Conservation (phyloP, 305 asterid species). For the Lippia alba region DNA sequence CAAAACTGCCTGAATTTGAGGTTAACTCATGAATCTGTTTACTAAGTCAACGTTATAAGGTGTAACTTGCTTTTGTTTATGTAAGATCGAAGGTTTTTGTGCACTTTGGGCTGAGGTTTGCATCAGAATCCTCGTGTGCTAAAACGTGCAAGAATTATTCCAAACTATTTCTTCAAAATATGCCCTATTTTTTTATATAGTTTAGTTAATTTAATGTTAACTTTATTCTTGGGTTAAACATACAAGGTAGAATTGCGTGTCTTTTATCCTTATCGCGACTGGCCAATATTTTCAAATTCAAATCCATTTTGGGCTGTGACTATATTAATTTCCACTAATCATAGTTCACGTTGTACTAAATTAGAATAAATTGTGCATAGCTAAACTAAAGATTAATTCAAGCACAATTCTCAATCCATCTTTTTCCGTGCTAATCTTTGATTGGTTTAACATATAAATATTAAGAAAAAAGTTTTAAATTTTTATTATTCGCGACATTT, state of each 20-base stretch:
- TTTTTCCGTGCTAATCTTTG: too few species aligned
- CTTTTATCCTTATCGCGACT: conserved; percentile 28
- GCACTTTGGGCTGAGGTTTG: conserved; percentile 27
- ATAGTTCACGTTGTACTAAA: not conserved
- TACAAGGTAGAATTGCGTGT: conserved; percentile 32
- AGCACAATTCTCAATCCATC: not conserved
- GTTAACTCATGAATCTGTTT: conserved; percentile 20
- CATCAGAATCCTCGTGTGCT: conserved; percentile 30
- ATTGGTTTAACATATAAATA: too few species aligned
- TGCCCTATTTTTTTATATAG: conserved; percentile 18
- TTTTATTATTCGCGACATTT: too few species aligned
- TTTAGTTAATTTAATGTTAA: conserved; percentile 9
- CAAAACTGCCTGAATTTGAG: conserved; percentile 20
- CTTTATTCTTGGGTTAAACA: conserved; percentile 42
- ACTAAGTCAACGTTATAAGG: conserved; percentile 33
- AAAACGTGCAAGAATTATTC: conserved; percentile 34
- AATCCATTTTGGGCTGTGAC: not conserved
- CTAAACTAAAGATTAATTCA: not conserved
- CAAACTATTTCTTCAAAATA: conserved; percentile 28
- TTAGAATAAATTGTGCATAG: not conserved
- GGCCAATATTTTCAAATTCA: conserved; percentile 27
- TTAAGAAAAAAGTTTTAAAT: too few species aligned
- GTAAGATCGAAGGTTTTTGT: conserved; percentile 11
- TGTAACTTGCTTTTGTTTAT: conserved; percentile 31
- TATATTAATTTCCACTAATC: not conserved